Conservation (phyloP, 805 yeast species). For the Groenewaldozyma salmanticensis region DNA sequence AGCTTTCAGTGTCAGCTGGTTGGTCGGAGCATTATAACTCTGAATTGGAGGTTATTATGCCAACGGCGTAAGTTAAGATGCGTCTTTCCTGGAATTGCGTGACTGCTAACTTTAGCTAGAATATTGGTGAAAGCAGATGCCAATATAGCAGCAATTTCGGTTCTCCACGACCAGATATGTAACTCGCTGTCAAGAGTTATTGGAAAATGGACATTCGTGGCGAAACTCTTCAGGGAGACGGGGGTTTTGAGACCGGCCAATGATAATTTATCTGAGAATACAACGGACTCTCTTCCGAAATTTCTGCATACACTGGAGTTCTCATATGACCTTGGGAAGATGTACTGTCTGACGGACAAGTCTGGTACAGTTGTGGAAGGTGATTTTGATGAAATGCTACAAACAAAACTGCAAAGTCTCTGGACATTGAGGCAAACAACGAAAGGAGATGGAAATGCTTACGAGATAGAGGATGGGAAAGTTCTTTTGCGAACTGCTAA, state of each 20-base stretch:
- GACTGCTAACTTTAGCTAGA: too few relatives aligned
- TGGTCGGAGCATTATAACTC: too few relatives aligned
- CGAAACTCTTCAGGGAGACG: conserved; percentile 59
- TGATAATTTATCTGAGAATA: neutral
- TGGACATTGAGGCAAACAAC: conserved; percentile 64
- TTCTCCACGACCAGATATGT: conserved; percentile 60
- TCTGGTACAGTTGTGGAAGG: conserved; percentile 40
- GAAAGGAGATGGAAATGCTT: conserved; percentile 66
- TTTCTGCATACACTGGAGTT: conserved; percentile 24
- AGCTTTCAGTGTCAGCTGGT: too few relatives aligned
- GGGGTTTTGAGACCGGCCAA: conserved; percentile 30
- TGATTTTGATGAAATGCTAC: conserved; percentile 45
- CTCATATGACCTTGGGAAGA: conserved; percentile 22
- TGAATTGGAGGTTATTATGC: too few relatives aligned
- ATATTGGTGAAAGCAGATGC: conserved; percentile 7
- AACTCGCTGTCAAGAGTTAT: conserved; percentile 53
- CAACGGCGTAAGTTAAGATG: too few relatives aligned
- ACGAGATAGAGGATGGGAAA: conserved; percentile 40
- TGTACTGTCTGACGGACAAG: conserved; percentile 24
- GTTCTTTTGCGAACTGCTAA: conserved; percentile 56
- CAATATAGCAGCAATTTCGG: conserved; percentile 40
- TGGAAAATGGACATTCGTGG: conserved; percentile 61
- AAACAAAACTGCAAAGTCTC: conserved; percentile 51
- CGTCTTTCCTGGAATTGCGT: too few relatives aligned
- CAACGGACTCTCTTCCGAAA: conserved; percentile 1